Base-by-base conservation (phyloP, 805 yeast species). In the Pichia heedii region DNA sequence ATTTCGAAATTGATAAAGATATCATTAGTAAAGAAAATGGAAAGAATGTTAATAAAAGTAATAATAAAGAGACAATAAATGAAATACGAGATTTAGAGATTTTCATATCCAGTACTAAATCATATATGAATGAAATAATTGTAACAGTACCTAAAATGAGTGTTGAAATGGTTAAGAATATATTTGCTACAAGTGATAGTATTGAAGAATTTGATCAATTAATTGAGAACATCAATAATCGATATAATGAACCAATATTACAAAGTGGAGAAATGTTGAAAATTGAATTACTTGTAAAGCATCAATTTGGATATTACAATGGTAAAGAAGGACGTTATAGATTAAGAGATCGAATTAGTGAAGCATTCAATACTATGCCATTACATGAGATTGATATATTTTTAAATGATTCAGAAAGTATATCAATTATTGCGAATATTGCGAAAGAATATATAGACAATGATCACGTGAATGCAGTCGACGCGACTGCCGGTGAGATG, bases 201-300 rank as follows among this genome's bases (percentile, higher is more conserved):
- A 5, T 29, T 29, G 18, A 29, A 15, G 32, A 24, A 24, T 24
- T 10, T 24, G 27, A 24, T 3, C 9, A 8, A 24, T 24, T 24
- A 24, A 24, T 24, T 3, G 13, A 24, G 2, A 24, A 10, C 3
- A 5, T 24, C 3, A 6, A 24, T 24, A 24, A 24, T 24, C 13
- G 5, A 24, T 5, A 24, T 24, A 24, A 24, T 24, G 12, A 24
- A 6, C 13, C 9, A 3, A 7, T 22, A 21, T 15, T n/a, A 20
- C 33, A 8, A 38, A 35, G 32, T 15, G n/a, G 16, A 22, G 43
- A 45, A 20, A 21, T 27, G 3, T 27, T 49, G 4, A 40, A 35
- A 4, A 40, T 54, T 10, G 51, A 46, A 16, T 33, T 41, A 33
- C 15, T 41, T 12, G 16, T 41, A 5, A 26, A n/a, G 7, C 40